Percentiles rank a stretch among this genome's conserved stretches.
Evolutionary conservation across 306 rosid genomes (phyloP).

Genomic region (Casuarina glauca): DNA sequence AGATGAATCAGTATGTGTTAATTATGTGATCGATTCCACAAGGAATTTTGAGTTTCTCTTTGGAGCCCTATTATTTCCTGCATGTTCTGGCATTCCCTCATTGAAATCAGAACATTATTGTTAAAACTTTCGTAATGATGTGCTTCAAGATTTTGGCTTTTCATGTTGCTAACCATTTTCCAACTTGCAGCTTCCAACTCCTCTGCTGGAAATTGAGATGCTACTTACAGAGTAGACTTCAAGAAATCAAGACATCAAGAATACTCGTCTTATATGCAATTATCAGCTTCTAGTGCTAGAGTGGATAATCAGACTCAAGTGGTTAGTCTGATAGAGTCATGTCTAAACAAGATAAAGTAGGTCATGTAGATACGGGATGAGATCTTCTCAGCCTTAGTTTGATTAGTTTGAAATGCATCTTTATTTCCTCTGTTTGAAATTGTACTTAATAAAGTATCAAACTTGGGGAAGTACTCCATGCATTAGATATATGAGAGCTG

Average conservation of each 20-base stretch:
- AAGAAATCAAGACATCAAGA: background rate
- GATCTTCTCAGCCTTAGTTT: background rate
- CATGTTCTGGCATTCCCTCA: background rate
- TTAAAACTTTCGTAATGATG: background rate
- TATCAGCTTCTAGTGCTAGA: slow-evolving; percentile 19
- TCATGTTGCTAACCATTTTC: slow-evolving; percentile 10
- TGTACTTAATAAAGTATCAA: background rate
- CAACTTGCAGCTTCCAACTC: slow-evolving; percentile 72
- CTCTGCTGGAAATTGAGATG: slow-evolving; percentile 64
- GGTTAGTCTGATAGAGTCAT: slow-evolving; percentile 33
- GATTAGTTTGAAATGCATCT: background rate
- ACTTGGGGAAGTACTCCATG: background rate
- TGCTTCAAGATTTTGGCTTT: background rate
- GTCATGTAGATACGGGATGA: background rate
- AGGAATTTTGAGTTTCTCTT: background rate
- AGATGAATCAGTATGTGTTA: background rate
- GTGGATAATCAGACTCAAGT: slow-evolving; percentile 26
- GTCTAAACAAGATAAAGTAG: background rate
- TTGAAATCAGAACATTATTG: slow-evolving; percentile 1
- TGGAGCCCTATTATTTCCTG: background rate
- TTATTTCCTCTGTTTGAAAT: background rate
- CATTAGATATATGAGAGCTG: background rate
- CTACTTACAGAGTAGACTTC: slow-evolving; percentile 74
- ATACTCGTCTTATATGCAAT: slow-evolving; percentile 8
- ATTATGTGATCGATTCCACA: background rate